Evolutionary conservation across 345 rosid genomes (phyloP), one percentile per base, ranked within the genome.

Genomic region (Citrus maxima): DNA sequence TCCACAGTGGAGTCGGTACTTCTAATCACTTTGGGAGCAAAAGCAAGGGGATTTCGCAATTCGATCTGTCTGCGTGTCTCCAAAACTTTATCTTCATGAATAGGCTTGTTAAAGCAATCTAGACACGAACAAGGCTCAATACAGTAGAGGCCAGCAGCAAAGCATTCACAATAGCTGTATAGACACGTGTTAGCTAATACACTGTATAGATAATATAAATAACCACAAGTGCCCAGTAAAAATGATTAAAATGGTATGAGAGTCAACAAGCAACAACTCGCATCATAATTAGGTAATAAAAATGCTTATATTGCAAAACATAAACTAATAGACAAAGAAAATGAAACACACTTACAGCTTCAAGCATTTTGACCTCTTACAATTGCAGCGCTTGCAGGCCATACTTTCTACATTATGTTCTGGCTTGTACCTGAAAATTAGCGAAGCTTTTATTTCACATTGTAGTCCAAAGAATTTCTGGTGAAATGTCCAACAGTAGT

Each of bases 321-420:
- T 76, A 34, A 37, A 19, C 49, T 49, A 58, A 27, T 49, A 55
- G 34, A 65, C 32, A 32, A n/a, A 70, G 66, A 63, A 49, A 68
- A 74, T 65, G 62, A 6, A 65, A 60, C 1, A 21, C 72, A 90
- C 99, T 91, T 87, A 94, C 99, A 95, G 93, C 84, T 95, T 96
- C 94, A 96, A 85, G 88, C 99, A 96, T 86, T 90, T 91, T 21
- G 98, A 93, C 78, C 89, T 93, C 85, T 86, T 91, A 78, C 99
- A 96, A 74, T 86, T 92, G 71, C 98, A 96, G 67, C 97, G 94
- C 86, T 92, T 96, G 88, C 99, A 94, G 51, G 86, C 75, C 35
- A 79, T 81, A 76, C 64, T 70, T 85, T 92, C 93, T 35, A 73
- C 85, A 8, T 32, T 49, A 74, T 56, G 63, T 55, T 84, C 88